Evolutionary conservation across 768 basidiomycete species (phyloP).

Genomic region (Rhodosporidiobolus odoratus): DNA sequence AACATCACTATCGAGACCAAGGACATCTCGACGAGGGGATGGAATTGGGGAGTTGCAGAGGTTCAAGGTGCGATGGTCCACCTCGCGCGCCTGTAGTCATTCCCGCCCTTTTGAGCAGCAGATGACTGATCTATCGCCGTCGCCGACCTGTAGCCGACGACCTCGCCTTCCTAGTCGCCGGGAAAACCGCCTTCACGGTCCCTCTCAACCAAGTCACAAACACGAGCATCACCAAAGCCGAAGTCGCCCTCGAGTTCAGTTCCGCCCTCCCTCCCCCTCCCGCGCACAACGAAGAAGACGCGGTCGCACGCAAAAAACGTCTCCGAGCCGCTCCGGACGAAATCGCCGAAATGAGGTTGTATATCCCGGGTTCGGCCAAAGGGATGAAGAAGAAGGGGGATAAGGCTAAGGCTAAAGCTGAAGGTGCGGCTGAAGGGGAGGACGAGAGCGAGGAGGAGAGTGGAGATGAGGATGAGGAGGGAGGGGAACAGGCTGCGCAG

Average conservation of each 20-base stretch:
- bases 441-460: constrained; percentile 54
- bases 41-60: constrained; percentile 97
- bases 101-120: not conserved
- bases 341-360: constrained; percentile 79
- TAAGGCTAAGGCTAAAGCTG: constrained; percentile 37
- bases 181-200: constrained; percentile 81
- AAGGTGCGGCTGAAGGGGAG: constrained; percentile 46
- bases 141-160: constrained; percentile 64
- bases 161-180: constrained; percentile 80
- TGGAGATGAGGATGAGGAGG: constrained; percentile 43
- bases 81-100: not conserved
- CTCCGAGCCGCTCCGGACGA: constrained; percentile 35
- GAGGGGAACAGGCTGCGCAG: constrained; percentile 62
- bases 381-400: constrained; percentile 59
- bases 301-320: constrained; percentile 33
- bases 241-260: constrained; percentile 93
- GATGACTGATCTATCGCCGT: not conserved
- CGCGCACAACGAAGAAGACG: constrained; percentile 17
- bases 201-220: constrained; percentile 83
- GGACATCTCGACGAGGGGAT: constrained; percentile 85
- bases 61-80: constrained; percentile 66
- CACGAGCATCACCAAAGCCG: constrained; percentile 94
- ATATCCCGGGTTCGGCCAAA: constrained; percentile 77
- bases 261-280: constrained; percentile 39
- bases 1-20: constrained; percentile 73